A percentile compares a stretch with the other conserved stretches of the same genome.
phyloP scores from a whole-genome alignment of 2,329 filamentous ascomycete species.

The Pyrenophora seminiperda region DNA sequence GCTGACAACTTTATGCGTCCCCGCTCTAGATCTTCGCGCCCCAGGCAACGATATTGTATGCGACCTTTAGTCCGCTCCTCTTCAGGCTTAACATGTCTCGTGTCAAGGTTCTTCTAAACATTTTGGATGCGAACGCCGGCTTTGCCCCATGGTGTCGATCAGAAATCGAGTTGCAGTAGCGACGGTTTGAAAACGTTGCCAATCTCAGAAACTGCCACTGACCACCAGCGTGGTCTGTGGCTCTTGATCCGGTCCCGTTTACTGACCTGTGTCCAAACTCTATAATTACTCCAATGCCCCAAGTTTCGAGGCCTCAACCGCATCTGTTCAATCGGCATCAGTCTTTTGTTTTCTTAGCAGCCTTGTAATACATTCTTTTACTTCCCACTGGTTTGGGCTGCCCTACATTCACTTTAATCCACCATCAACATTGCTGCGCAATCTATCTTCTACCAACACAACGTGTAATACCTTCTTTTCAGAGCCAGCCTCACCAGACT shows the following conservation, averaged over 20 bases:
- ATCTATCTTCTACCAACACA: constrained; percentile 41
- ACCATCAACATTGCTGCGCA: constrained; percentile 51
- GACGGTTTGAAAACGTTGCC: constrained; percentile 51
- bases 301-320: constrained; percentile 46
- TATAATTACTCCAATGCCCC: constrained; percentile 46
- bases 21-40: constrained; percentile 26
- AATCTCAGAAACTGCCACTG: constrained; percentile 49
- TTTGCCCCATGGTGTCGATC: constrained; percentile 43
- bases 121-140: constrained; percentile 38
- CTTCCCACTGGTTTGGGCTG: constrained; percentile 60
- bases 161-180: constrained; percentile 44
- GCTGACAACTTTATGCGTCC: constrained; percentile 38
- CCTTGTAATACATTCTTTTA: constrained; percentile 56
- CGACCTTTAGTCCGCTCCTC: constrained; percentile 32
- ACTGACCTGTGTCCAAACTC: constrained; percentile 35
- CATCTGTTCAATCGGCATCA: constrained; percentile 47
- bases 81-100: constrained; percentile 47
- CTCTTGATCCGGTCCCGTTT: constrained; percentile 36
- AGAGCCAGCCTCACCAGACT: constrained; percentile 46
- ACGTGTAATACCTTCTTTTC: constrained; percentile 47
- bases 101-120: constrained; percentile 47
- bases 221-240: constrained; percentile 44
- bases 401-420: constrained; percentile 55
- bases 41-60: constrained; percentile 36
- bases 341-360: constrained; percentile 49